phyloP scores from a whole-genome alignment of 1,284 basidiomycete genomes.

The Naganishia sp. region DNA sequence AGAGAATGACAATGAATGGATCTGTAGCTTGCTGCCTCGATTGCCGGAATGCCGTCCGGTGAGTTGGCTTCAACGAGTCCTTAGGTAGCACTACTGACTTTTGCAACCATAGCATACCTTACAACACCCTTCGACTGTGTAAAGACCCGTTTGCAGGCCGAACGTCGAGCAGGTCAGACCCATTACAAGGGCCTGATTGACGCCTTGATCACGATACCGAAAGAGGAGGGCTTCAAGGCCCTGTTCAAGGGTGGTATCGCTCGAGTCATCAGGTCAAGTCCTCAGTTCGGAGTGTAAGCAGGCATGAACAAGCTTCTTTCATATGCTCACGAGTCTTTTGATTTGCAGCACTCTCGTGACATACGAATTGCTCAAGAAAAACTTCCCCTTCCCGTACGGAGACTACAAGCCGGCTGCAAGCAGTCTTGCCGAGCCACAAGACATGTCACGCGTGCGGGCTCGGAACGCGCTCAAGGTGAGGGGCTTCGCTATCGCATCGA shows the following conservation, averaged over 20 bases:
- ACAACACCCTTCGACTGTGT: conserved; percentile 68
- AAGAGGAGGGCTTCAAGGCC: conserved; percentile 60
- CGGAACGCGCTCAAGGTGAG: conserved; percentile 75
- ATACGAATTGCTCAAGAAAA: conserved; percentile 76
- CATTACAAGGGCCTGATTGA: conserved; percentile 88
- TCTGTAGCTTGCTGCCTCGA: conserved; percentile 44
- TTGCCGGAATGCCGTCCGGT: conserved; percentile 78
- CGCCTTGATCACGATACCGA: conserved; percentile 86
- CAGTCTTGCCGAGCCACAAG: conserved; percentile 66
- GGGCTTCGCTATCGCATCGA: conserved; percentile 60
- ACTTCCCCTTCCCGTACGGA: conserved; percentile 66
- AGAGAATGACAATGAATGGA: neutral
- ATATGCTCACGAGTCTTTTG: conserved; percentile 35
- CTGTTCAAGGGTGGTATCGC: conserved; percentile 96
- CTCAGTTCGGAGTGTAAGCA: conserved; percentile 43
- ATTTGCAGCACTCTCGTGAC: conserved; percentile 83
- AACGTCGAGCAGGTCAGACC: conserved; percentile 87
- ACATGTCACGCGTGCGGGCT: conserved; percentile 82
- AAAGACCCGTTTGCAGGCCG: conserved; percentile 98
- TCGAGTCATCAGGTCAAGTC: conserved; percentile 71
- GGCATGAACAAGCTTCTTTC: conserved; percentile 16
- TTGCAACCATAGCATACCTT: conserved; percentile 33
- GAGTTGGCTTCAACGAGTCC: neutral
- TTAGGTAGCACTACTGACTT: conserved; percentile 4
- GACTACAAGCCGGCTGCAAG: conserved; percentile 56